Base-by-base conservation (phyloP, 2,329 filamentous ascomycete genomes). In the Esteya vermicola region DNA sequence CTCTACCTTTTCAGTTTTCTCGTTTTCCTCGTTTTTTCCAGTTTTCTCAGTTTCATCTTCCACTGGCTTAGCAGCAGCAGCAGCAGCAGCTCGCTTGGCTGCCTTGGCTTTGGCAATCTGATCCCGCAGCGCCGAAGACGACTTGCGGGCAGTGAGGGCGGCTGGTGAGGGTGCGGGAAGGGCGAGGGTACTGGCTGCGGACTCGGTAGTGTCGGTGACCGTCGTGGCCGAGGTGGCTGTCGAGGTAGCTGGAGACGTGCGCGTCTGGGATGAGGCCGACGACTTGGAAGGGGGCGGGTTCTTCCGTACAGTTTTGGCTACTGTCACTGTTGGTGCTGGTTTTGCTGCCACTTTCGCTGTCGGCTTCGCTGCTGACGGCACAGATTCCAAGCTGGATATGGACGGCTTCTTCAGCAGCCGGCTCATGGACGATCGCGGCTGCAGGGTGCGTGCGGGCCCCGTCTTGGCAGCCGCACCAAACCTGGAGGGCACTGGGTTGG, bases 41-140 rank as follows among this genome's bases (percentile, higher is more conserved):
- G 28, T 18, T 16, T 14, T 10, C 28, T 8, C 28, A 6, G 28
- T 8, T 9, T 14, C 28, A 8, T 31, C 28, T n/a, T 31, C 9
- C n/a, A 28, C 23, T 12, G 21, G 19, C 8, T 27, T 34, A 2
- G 33, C 33, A 6, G 58, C 23, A 3, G 40, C 32, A 19, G 41
- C 38, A 2, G 58, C 53, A 4, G 63, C 62, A 10, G 72, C 77
- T 45, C 76, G 72, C 42, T 75, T 81, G 3, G 85, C 83, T 3
- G 86, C 86, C 54, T 89, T 93, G 1, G 91, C 89, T 51, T 88
- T 89, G 28, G 88, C 85, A 46, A 96, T 95, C 40, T 91, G 88
- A 38, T 95, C 85, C 26, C 91, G 76, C 13, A 98, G 62, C 1
- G 86, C 79, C 14, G 72, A 66, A 1, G 89, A 95, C 0, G 86